Conservation (phyloP, 2,329 filamentous ascomycete species). For the Aspergillus niger region DNA sequence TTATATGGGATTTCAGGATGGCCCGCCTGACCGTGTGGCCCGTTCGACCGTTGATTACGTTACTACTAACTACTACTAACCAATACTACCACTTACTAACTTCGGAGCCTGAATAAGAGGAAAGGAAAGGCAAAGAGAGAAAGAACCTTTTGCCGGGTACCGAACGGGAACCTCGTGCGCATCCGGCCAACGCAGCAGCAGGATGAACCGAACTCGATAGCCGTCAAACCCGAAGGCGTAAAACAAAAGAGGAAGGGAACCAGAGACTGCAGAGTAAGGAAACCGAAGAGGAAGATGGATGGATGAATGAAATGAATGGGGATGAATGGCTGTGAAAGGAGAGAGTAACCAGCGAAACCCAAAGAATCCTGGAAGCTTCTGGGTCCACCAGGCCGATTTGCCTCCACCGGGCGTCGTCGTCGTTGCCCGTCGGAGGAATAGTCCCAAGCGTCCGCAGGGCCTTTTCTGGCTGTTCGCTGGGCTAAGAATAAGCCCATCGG, state of each 20-base stretch:
- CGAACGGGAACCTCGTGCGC: conserved; percentile 10
- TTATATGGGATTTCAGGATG: too few relatives aligned
- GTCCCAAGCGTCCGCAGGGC: background rate
- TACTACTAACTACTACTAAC: too few relatives aligned
- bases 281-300: background rate
- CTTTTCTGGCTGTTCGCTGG: background rate
- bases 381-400: conserved; percentile 9
- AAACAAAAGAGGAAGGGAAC: background rate
- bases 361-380: conserved; percentile 7
- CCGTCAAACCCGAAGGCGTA: background rate
- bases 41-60: too few relatives aligned
- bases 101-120: too few relatives aligned
- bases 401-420: conserved; percentile 8
- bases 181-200: conserved; percentile 5
- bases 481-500: background rate
- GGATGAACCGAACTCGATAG: background rate
- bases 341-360: background rate
- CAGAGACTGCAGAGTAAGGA: background rate
- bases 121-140: background rate
- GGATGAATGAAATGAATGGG: background rate
- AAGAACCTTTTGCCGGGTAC: conserved; percentile 1
- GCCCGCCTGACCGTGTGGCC: too few relatives aligned
- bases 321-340: background rate
- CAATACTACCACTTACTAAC: too few relatives aligned
- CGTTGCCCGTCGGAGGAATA: background rate